These are phyloP conservation scores for Hypoxylon sp. DNA, from an alignment of 2,329 filamentous ascomycete species.

Conservation along the genomic window DNA sequence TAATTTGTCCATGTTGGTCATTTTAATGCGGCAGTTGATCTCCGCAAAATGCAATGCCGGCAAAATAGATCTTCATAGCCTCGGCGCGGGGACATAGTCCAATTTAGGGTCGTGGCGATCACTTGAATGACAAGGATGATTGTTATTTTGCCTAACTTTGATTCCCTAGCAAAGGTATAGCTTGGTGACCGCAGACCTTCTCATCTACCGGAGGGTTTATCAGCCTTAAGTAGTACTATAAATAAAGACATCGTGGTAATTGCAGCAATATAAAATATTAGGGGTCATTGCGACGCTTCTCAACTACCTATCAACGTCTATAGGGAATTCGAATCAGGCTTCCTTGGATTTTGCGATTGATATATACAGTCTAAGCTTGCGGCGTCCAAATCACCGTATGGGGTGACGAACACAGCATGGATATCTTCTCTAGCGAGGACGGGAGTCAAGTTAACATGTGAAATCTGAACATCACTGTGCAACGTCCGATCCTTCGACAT, in stretches of 20 bases:
- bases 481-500: neutral
- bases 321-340: neutral
- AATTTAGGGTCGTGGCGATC: conserved; percentile 15
- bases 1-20: neutral
- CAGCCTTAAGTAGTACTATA: neutral
- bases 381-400: neutral
- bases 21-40: conserved; percentile 22
- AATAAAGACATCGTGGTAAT: neutral
- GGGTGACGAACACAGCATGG: neutral
- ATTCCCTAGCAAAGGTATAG: neutral
- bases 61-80: conserved; percentile 32
- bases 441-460: neutral
- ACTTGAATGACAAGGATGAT: conserved; percentile 21
- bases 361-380: neutral
- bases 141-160: conserved; percentile 34
- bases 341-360: neutral
- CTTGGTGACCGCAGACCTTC: neutral
- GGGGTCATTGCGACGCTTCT: neutral
- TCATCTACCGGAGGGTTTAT: neutral
- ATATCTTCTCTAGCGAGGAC: neutral
- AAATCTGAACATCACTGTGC: neutral
- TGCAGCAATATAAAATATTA: neutral
- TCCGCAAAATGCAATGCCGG: conserved; percentile 35
- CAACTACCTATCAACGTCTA: neutral
- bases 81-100: conserved; percentile 23